Conservation (phyloP, 2,329 filamentous ascomycete species). For the Berkeleyomyces basicola region DNA sequence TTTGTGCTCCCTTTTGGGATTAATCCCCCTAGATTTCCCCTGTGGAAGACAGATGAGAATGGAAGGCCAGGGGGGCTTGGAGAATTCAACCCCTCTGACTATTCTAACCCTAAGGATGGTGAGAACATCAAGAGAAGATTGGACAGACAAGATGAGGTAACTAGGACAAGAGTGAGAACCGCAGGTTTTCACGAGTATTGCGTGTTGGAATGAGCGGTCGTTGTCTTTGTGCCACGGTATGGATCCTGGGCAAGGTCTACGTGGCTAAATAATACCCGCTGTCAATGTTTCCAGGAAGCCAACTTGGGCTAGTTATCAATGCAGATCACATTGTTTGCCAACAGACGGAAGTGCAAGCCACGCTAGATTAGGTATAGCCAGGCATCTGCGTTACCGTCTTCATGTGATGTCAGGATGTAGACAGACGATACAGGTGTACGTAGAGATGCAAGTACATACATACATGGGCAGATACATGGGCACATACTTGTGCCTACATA, state of each 20-base stretch:
- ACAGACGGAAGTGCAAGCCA: background rate
- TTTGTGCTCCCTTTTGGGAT: background rate
- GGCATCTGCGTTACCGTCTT: no score
- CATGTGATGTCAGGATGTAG: background rate
- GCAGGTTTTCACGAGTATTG: no score
- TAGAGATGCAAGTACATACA: background rate
- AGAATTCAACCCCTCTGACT: background rate
- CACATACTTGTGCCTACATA: background rate
- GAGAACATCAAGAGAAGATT: background rate
- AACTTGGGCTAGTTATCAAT: background rate
- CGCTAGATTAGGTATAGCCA: background rate
- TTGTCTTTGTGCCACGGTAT: background rate
- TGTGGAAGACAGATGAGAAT: background rate
- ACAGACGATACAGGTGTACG: background rate
- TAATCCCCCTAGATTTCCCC: background rate
- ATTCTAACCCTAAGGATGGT: background rate
- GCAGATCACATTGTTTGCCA: background rate
- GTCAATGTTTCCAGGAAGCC: background rate
- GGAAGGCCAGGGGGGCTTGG: background rate
- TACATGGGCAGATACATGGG: background rate
- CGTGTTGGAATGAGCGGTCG: background rate
- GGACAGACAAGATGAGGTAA: no score
- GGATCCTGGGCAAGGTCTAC: background rate
- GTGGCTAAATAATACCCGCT: conserved; percentile 2
- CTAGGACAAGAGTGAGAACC: no score